Evolutionary conservation across 2,329 filamentous ascomycete genomes (phyloP), one percentile per base, ranked within the genome.

Genomic region (Talaromyces sp.): DNA sequence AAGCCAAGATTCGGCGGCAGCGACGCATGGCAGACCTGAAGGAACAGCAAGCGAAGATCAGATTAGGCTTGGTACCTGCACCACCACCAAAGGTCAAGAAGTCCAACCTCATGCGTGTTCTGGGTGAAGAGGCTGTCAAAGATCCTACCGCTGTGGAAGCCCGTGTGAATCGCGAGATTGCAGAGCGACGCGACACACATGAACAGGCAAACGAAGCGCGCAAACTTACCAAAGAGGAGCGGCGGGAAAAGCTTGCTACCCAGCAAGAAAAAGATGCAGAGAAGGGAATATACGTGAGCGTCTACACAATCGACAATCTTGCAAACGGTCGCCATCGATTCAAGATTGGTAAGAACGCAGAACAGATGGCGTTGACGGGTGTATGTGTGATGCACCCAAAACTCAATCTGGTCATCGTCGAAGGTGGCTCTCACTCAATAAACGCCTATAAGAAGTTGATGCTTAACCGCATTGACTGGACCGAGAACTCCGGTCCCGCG

Each of bases 61-160:
- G 93, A 61, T 81, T 99, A 11, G 94, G 94, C 21, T 82, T 99
- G 14, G 88, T 93, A 62, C 91, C 92, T 3, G 91, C 93, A 21
- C 92, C 92, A 29, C 89, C 92, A 27, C 93, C 94, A 11, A 99
- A 97, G 76, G 91, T 99, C 67, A 97, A 97, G 78, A 95, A 95
- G 75, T 90, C 89, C 61, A 99, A 99, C 74, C 84, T 99, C 71
- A 99, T 99, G 94, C 88, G 92, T 61, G 94, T 99, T 31, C 82
- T 97, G 59, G 94, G 94, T 64, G 91, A 97, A 72, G 88, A 91
- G 75, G 88, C 88, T 19, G 93, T 99, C 66, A 95, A 96, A 71
- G 94, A 99, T 75, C 94, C 94, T 7, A 99, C 95, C 0, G 94
- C 94, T 3, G 94, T 99, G 52, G 94, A 99, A 77, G 91, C 92